Conservation (phyloP, 202 grass and related monocot species). For the Setaria italica region DNA sequence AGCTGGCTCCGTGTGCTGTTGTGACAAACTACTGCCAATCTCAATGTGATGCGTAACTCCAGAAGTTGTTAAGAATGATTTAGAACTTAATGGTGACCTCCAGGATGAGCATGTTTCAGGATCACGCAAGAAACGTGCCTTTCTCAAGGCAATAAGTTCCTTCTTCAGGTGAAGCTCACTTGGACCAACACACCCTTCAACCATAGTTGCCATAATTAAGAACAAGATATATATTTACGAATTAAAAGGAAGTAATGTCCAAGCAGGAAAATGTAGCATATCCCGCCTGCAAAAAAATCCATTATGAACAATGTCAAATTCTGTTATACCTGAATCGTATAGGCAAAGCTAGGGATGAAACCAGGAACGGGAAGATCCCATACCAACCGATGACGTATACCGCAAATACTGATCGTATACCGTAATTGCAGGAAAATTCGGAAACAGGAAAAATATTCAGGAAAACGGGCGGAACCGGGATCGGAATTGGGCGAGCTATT, state of each 20-base stretch:
- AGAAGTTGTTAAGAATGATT: slow-evolving; percentile 74
- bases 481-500: too few species aligned
- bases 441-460: too few species aligned
- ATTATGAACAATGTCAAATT: slow-evolving; percentile 35
- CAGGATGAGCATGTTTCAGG: slow-evolving; percentile 98
- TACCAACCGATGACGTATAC: too few species aligned
- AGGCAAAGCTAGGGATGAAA: neutral
- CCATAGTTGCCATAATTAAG: slow-evolving; percentile 54
- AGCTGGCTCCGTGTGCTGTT: slow-evolving; percentile 48
- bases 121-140: slow-evolving; percentile 94
- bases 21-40: slow-evolving; percentile 29
- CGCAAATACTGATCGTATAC: too few species aligned
- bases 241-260: slow-evolving; percentile 37
- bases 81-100: slow-evolving; percentile 88
- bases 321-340: slow-evolving; percentile 29
- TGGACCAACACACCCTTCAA: slow-evolving; percentile 81
- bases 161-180: slow-evolving; percentile 99
- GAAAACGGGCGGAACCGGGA: too few species aligned
- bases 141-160: slow-evolving; percentile 84
- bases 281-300: slow-evolving; percentile 44
- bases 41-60: slow-evolving; percentile 56
- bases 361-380: too few species aligned
- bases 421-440: too few species aligned
- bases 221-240: slow-evolving; percentile 25
- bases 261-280: slow-evolving; percentile 26